These are phyloP conservation scores for Tulasnella sp. DNA, from an alignment of 768 basidiomycete species.

Conservation along the genomic window DNA sequence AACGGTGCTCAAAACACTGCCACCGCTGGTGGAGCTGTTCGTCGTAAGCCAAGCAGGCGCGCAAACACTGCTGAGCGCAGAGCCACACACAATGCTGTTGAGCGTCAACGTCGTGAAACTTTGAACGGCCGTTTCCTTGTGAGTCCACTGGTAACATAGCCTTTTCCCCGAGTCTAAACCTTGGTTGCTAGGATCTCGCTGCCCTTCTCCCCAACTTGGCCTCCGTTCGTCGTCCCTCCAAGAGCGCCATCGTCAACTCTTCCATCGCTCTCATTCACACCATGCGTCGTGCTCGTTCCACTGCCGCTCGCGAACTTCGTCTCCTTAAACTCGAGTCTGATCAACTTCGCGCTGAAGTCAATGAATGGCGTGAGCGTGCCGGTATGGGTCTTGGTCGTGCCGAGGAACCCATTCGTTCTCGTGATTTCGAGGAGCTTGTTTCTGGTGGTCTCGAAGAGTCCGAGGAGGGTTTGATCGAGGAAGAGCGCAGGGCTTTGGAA, in stretches of 20 bases:
- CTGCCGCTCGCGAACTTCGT: conserved; percentile 74
- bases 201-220: conserved; percentile 82
- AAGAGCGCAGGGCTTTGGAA: conserved; percentile 18
- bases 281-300: conserved; percentile 63
- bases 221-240: conserved; percentile 84
- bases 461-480: conserved; percentile 20
- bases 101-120: conserved; percentile 84
- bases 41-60: conserved; percentile 73
- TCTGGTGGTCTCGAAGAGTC: conserved; percentile 19
- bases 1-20: conserved; percentile 4
- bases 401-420: conserved; percentile 59
- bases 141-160: conserved; percentile 23
- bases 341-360: conserved; percentile 77
- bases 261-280: conserved; percentile 81
- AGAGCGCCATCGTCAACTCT: conserved; percentile 93
- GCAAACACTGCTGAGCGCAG: conserved; percentile 95
- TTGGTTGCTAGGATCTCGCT: conserved; percentile 58
- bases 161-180: conserved; percentile 9
- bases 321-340: conserved; percentile 69
- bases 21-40: conserved; percentile 29
- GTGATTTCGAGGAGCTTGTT: conserved; percentile 40
- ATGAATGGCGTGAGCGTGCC: conserved; percentile 73
- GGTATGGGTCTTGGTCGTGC: conserved; percentile 43
- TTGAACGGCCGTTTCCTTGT: conserved; percentile 86
- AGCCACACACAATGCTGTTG: conserved; percentile 94